Conservation (phyloP, 345 rosid genomes). For the Stellera chamaejasme region DNA sequence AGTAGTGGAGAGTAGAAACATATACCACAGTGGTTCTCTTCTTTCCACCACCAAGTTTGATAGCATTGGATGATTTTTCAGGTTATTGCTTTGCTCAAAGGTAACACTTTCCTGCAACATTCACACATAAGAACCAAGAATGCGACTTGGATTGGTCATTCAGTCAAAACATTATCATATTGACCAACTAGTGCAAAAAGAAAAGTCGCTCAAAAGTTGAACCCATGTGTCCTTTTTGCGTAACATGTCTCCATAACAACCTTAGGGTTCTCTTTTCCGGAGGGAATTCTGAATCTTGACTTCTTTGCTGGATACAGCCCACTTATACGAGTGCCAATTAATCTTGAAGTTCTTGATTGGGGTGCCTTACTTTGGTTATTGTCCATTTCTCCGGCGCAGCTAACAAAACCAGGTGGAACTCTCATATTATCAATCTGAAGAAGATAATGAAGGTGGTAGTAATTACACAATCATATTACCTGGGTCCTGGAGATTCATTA, state of each 20-base stretch:
- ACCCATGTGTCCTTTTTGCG: neutral
- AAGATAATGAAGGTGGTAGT: too few relatives aligned
- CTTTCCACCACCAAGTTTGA: constrained; percentile 47
- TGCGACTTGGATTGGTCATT: too few relatives aligned
- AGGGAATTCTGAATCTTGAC: constrained; percentile 41
- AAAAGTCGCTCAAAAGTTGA: neutral
- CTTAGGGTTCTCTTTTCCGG: constrained; percentile 62
- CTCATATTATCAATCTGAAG: constrained; percentile 6
- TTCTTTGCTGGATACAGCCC: constrained; percentile 77
- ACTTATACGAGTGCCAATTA: constrained; percentile 60
- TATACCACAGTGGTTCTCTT: constrained; percentile 46
- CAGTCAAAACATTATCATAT: neutral
- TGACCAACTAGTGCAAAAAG: neutral
- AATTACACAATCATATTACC: constrained; percentile 21
- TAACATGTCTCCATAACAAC: constrained; percentile 21
- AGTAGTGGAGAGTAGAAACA: neutral
- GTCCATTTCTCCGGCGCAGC: constrained; percentile 23
- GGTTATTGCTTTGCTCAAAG: constrained; percentile 31
- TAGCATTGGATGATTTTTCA: constrained; percentile 41
- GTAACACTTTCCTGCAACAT: constrained; percentile 38
- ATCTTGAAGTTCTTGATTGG: constrained; percentile 42
- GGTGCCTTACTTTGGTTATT: constrained; percentile 48
- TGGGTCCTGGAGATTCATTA: constrained; percentile 39
- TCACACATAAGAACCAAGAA: too few relatives aligned
- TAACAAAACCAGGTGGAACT: constrained; percentile 7